Conservation (phyloP, 148 eudicot species). For the Diospyros lotus region DNA sequence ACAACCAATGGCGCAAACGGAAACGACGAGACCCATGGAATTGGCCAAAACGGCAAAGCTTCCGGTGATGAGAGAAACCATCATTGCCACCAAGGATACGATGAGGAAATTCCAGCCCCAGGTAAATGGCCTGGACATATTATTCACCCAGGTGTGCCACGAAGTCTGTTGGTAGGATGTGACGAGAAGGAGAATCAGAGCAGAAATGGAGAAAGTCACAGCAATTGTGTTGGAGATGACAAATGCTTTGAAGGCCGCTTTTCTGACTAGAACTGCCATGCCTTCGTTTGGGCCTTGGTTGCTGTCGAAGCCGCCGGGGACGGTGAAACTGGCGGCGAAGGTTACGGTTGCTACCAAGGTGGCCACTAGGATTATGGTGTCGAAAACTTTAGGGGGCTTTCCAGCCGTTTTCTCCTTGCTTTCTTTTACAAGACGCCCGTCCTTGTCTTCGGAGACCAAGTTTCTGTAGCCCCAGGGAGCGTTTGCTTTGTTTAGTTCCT, state of each 20-base stretch:
- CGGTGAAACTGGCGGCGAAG: slow-evolving; percentile 6
- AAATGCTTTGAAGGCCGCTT: slow-evolving; percentile 11
- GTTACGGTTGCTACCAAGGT: slow-evolving; percentile 8
- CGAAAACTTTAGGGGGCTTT: too few species aligned
- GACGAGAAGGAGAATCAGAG: not conserved
- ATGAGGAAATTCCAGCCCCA: too few species aligned
- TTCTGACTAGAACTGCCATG: not conserved
- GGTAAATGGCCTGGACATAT: not conserved
- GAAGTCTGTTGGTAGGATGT: not conserved
- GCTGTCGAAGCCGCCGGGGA: not conserved
- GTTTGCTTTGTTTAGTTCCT: too few species aligned
- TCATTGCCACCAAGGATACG: too few species aligned
- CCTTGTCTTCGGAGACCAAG: too few species aligned
- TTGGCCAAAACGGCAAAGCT: too few species aligned
- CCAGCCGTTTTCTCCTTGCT: too few species aligned
- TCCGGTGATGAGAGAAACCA: too few species aligned
- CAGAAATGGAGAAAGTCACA: not conserved
- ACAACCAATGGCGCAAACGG: too few species aligned
- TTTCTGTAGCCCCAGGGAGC: too few species aligned
- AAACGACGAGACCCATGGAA: too few species aligned
- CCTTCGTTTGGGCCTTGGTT: not conserved
- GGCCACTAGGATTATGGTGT: slow-evolving; percentile 3
- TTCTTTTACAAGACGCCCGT: too few species aligned
- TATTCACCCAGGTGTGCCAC: not conserved
- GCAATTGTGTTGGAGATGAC: not conserved